Evolutionary conservation across 169 alveolate species (phyloP).

Genomic region (Neospora caninum): DNA sequence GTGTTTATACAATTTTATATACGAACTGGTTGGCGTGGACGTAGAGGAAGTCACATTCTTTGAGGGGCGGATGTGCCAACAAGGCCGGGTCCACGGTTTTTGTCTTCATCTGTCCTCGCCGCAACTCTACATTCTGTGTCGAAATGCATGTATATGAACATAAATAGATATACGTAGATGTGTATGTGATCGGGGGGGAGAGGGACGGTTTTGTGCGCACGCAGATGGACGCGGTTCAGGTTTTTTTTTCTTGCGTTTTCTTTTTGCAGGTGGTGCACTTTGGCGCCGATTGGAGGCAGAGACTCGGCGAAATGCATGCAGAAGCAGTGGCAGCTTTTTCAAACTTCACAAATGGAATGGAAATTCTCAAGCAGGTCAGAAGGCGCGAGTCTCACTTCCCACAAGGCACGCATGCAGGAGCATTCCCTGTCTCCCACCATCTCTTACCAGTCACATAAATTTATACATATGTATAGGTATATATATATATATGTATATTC

Average conservation of each 20-base stretch:
- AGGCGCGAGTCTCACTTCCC: not conserved
- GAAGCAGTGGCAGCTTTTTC: constrained; percentile 36
- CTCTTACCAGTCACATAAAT: too few relatives aligned
- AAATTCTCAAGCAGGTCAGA: constrained; percentile 65
- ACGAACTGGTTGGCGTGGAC: not conserved
- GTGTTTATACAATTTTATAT: too few relatives aligned
- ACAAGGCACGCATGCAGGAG: too few relatives aligned
- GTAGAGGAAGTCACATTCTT: not conserved
- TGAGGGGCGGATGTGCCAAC: too few relatives aligned
- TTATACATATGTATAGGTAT: not conserved
- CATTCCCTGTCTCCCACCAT: too few relatives aligned
- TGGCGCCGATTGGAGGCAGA: constrained; percentile 45
- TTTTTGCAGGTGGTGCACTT: constrained; percentile 35
- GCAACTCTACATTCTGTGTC: too few relatives aligned
- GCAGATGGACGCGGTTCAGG: too few relatives aligned
- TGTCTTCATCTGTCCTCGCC: too few relatives aligned
- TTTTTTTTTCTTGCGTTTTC: too few relatives aligned
- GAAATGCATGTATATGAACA: not conserved
- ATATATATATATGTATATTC: not conserved
- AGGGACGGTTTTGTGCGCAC: too few relatives aligned
- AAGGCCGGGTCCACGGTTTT: too few relatives aligned
- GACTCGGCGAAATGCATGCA: constrained; percentile 18
- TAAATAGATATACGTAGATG: not conserved
- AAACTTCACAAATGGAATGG: constrained; percentile 54
- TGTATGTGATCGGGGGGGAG: not conserved